Conservation (phyloP, 1,284 basidiomycete genomes). For the Cutaneotrichosporon sp. region DNA sequence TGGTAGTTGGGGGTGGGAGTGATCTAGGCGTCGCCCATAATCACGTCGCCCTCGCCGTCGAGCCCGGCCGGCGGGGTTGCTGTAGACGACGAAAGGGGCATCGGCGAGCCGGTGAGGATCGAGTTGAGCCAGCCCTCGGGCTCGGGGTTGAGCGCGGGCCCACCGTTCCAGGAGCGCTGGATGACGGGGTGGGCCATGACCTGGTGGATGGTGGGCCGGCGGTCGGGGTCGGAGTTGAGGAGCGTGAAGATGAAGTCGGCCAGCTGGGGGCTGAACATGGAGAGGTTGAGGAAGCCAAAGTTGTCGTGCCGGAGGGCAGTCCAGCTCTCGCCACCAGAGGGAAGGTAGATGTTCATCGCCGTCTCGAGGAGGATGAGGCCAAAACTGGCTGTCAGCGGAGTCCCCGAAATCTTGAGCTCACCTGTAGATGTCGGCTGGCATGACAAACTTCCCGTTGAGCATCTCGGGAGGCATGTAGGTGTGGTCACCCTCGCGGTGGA, state of each 20-base stretch:
- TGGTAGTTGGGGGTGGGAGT: neutral
- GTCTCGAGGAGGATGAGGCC: constrained; percentile 96
- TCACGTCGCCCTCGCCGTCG: constrained; percentile 25
- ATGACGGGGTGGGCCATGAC: constrained; percentile 70
- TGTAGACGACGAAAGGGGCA: neutral
- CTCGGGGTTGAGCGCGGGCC: constrained; percentile 51
- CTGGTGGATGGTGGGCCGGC: constrained; percentile 63
- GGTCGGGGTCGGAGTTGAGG: constrained; percentile 71
- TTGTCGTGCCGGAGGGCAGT: constrained; percentile 89
- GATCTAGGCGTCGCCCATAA: constrained; percentile 19
- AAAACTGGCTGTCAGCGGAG: constrained; percentile 61
- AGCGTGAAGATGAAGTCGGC: constrained; percentile 70
- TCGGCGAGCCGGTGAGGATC: constrained; percentile 33
- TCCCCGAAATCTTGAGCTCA: constrained; percentile 53
- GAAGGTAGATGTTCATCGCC: constrained; percentile 92
- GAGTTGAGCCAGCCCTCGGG: constrained; percentile 44
- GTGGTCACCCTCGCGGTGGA: constrained; percentile 95
- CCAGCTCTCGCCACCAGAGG: constrained; percentile 94
- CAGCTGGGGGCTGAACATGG: constrained; percentile 70
- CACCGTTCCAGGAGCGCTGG: constrained; percentile 62
- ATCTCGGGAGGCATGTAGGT: constrained; percentile 99
- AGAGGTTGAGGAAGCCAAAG: constrained; percentile 80
- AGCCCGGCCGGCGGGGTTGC: neutral
- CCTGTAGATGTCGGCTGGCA: constrained; percentile 96
- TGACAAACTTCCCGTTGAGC: constrained; percentile 84